Evolutionary conservation across 306 rosid genomes (phyloP), one percentile per base, ranked within the genome.

Genomic region (Medicago ruthenica): DNA sequence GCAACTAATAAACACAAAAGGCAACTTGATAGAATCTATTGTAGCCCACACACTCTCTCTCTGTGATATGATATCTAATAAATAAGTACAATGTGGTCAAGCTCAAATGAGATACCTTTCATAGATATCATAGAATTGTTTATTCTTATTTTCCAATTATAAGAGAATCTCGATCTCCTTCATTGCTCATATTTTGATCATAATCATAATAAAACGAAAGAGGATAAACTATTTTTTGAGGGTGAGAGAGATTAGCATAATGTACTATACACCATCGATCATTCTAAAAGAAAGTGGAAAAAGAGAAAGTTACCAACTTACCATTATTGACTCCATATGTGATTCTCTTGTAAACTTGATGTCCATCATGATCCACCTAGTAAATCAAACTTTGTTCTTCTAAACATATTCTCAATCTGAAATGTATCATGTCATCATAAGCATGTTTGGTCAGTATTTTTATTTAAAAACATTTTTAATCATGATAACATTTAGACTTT

Each of bases 11-110:
- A 64, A 45, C 54, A 66, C 15, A 67, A 67, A 67, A n/a, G 15
- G 31, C 60, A 21, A 74, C 18, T 57, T 80, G 76, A 50, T 50
- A 80, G 60, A 75, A 60, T 80, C 36, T 51, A 12, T 9, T 67
- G 67, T 45, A 67, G 40, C 40, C 60, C 75, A 74, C 80, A 58
- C 70, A 50, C 40, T 79, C 69, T 53, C 69, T 53, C 13, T 42
- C 4, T 42, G 22, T 20, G 63, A 45, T 34, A 34, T n/a, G 61
- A 61, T 51, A 54, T 79, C 74, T 54, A n/a, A 50, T 37, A 62
- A 65, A 66, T 73, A 66, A 65, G 61, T 44, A 80, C 11, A 18
- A 21, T 21, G 69, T 34, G 55, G 34, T 37, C 31, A 78, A 50
- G 14, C 65, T 61, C 58, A 70, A 6, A 60, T 58, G 14, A 17